A percentile compares a stretch with the other conserved stretches of the same genome.
phyloP scores from a whole-genome alignment of 2,329 filamentous ascomycete species.

The Fusarium continuum region DNA sequence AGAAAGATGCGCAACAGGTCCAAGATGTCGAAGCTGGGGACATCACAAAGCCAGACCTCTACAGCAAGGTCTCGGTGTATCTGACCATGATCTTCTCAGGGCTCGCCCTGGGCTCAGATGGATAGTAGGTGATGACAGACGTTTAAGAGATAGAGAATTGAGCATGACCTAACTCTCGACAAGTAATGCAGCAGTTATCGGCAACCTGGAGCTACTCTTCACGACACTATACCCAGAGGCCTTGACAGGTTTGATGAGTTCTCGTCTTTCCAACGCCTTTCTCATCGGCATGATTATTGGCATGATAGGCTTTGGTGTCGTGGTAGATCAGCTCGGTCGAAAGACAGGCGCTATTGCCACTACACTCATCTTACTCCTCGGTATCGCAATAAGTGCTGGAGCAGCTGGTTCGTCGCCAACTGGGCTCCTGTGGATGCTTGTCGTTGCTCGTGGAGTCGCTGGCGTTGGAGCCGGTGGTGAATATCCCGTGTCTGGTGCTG shows the following conservation, averaged over 20 bases:
- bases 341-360: conserved; percentile 11
- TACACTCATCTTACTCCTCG: not conserved
- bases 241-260: not conserved
- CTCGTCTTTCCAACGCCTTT: not conserved
- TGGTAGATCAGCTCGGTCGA: conserved; percentile 6
- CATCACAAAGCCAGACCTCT: not conserved
- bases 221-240: not conserved
- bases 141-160: too few species aligned
- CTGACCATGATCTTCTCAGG: conserved; percentile 3
- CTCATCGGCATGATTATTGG: conserved; percentile 7
- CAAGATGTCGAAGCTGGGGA: conserved; percentile 2
- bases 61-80: conserved; percentile 1
- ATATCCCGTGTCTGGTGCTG: conserved; percentile 5
- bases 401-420: not conserved
- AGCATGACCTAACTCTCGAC: not conserved
- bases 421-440: conserved; percentile 2
- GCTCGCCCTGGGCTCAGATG: conserved; percentile 4
- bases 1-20: too few species aligned
- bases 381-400: not conserved
- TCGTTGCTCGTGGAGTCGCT: conserved; percentile 10
- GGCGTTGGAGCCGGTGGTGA: not conserved
- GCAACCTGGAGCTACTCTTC: conserved; percentile 1
- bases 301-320: not conserved
- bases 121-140: too few species aligned
- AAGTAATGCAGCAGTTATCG: conserved; percentile 2